phyloP scores from a whole-genome alignment of 179 eudicot species.

The Sideroxylon spinosum region DNA sequence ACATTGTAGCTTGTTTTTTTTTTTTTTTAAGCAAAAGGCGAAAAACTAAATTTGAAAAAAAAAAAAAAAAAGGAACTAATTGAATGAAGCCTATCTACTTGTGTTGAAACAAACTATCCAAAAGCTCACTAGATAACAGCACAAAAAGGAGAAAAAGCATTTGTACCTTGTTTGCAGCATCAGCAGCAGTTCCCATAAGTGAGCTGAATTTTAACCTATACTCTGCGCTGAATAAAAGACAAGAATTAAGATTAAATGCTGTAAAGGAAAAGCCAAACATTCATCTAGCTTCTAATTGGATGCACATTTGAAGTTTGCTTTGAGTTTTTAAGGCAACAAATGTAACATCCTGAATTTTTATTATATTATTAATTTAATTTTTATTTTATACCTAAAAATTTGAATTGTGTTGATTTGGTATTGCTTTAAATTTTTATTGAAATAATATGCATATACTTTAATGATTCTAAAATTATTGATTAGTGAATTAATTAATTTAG shows the following conservation, averaged over 20 bases:
- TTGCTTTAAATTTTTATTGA: too few species aligned
- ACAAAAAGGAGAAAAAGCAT: background rate
- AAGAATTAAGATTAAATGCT: background rate
- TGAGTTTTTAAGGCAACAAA: background rate
- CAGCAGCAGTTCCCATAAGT: constrained; percentile 25
- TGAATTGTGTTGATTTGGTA: too few species aligned
- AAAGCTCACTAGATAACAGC: background rate
- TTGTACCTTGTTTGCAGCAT: constrained; percentile 21
- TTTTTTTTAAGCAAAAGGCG: too few species aligned
- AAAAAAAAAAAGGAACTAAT: too few species aligned
- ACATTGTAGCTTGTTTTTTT: too few species aligned
- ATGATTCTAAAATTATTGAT: too few species aligned
- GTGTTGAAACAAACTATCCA: background rate
- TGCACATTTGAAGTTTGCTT: background rate
- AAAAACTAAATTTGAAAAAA: too few species aligned
- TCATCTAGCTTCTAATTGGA: background rate
- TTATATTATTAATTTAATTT: too few species aligned
- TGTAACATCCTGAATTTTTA: too few species aligned
- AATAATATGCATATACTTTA: too few species aligned
- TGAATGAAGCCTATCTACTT: background rate
- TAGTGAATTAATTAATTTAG: too few species aligned
- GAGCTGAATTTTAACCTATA: background rate
- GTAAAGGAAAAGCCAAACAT: background rate
- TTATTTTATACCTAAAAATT: too few species aligned
- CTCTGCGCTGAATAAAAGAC: background rate